Evolutionary conservation across 192 early-diverging fungal species (phyloP).

Genomic region (Coemansia sp.): DNA sequence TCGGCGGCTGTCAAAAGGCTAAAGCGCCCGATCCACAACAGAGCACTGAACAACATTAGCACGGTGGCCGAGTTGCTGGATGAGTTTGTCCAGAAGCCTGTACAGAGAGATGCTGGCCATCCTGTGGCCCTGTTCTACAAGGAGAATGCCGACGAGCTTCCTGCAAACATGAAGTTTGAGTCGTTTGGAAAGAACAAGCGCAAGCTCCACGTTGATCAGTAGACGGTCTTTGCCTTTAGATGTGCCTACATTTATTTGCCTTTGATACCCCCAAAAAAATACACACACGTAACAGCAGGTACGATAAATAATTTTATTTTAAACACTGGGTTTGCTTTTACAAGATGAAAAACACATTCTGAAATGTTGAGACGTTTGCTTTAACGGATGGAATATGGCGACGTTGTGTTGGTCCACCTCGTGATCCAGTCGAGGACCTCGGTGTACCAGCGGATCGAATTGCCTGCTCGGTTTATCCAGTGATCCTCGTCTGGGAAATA

Average conservation of each 20-base stretch:
- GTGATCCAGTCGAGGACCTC: slow-evolving; percentile 69
- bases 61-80: slow-evolving; percentile 40
- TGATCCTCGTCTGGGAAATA: slow-evolving; percentile 80
- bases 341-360: neutral
- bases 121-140: slow-evolving; percentile 41
- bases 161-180: slow-evolving; percentile 54
- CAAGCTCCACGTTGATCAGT: slow-evolving; percentile 44
- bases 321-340: neutral
- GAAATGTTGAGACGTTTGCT: neutral
- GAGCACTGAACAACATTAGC: slow-evolving; percentile 47
- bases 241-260: neutral
- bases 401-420: slow-evolving; percentile 30
- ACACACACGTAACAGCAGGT: no score
- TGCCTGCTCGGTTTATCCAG: slow-evolving; percentile 71
- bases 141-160: slow-evolving; percentile 22
- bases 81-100: slow-evolving; percentile 36
- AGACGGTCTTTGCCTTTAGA: slow-evolving; percentile 1
- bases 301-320: no score
- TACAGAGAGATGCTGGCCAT: slow-evolving; percentile 38
- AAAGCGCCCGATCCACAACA: slow-evolving; percentile 33
- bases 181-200: slow-evolving; percentile 37
- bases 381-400: slow-evolving; percentile 35
- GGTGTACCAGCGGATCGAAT: slow-evolving; percentile 68
- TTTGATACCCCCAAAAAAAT: neutral
- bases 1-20: slow-evolving; percentile 31